These are phyloP conservation scores for Lathyrus oleraceus DNA, from an alignment of 306 rosid genomes.

Conservation along the genomic window DNA sequence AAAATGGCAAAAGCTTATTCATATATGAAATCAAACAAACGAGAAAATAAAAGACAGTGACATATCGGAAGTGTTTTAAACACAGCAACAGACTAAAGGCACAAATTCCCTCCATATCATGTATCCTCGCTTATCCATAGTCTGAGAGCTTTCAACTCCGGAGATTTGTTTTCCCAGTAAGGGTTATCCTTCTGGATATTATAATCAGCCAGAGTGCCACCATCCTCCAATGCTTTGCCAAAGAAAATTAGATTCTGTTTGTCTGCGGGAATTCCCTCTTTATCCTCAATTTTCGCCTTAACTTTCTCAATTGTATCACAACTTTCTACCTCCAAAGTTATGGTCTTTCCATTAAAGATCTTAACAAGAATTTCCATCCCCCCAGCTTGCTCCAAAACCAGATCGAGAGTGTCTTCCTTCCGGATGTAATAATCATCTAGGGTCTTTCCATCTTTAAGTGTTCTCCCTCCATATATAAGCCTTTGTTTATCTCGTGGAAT, in stretches of 20 bases:
- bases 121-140: too few species aligned
- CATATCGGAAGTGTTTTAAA: too few species aligned
- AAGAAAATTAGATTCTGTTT: neutral
- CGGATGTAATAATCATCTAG: neutral
- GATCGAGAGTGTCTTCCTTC: neutral
- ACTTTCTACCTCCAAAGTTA: neutral
- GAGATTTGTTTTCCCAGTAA: too few species aligned
- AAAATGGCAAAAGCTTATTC: too few species aligned
- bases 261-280: neutral
- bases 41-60: too few species aligned
- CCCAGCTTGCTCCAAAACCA: neutral
- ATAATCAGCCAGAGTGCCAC: neutral
- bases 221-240: neutral
- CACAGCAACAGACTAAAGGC: too few species aligned
- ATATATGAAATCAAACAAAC: too few species aligned
- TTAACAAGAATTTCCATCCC: neutral
- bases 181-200: neutral
- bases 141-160: too few species aligned
- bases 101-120: too few species aligned
- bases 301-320: neutral
- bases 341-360: neutral
- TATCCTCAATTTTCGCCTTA: neutral
- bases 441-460: neutral
- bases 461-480: neutral
- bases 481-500: neutral